These are phyloP conservation scores for Carex kokanica DNA, from an alignment of 176 grass and related monocot genomes.

Conservation along the genomic window DNA sequence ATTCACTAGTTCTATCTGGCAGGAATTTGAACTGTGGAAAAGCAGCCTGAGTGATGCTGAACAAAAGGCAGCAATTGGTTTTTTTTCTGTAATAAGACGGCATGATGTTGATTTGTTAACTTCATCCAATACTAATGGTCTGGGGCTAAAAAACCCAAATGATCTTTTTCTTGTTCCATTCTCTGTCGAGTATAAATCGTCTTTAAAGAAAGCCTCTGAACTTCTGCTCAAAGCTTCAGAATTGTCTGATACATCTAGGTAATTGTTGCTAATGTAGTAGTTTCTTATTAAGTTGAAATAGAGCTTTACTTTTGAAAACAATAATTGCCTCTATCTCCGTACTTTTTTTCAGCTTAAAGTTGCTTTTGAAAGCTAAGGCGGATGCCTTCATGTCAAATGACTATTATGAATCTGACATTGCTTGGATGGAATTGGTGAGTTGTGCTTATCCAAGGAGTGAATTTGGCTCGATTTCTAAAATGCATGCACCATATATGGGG, in stretches of 20 bases:
- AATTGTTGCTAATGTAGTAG: constrained; percentile 15
- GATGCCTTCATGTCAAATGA: constrained; percentile 91
- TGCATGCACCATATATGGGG: background rate
- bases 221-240: constrained; percentile 69
- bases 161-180: constrained; percentile 80
- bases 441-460: background rate
- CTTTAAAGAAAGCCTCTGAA: constrained; percentile 63
- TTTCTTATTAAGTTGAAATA: background rate
- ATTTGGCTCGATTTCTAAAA: background rate
- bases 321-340: constrained; percentile 5
- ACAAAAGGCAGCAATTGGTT: constrained; percentile 70
- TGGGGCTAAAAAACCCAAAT: constrained; percentile 46
- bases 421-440: constrained; percentile 95
- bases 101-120: constrained; percentile 32
- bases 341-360: constrained; percentile 62
- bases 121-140: constrained; percentile 13
- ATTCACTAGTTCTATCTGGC: constrained; percentile 22
- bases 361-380: constrained; percentile 77
- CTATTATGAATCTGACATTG: constrained; percentile 96
- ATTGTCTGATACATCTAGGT: constrained; percentile 77
- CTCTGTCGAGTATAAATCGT: constrained; percentile 63
- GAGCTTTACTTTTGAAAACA: constrained; percentile 3
- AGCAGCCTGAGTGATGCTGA: constrained; percentile 43
- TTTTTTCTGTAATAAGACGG: constrained; percentile 78
- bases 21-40: constrained; percentile 97